Percentiles rank a stretch among this genome's conserved stretches.
Evolutionary conservation across 768 basidiomycete genomes (phyloP).

Genomic region (Tulasnella sp.): DNA sequence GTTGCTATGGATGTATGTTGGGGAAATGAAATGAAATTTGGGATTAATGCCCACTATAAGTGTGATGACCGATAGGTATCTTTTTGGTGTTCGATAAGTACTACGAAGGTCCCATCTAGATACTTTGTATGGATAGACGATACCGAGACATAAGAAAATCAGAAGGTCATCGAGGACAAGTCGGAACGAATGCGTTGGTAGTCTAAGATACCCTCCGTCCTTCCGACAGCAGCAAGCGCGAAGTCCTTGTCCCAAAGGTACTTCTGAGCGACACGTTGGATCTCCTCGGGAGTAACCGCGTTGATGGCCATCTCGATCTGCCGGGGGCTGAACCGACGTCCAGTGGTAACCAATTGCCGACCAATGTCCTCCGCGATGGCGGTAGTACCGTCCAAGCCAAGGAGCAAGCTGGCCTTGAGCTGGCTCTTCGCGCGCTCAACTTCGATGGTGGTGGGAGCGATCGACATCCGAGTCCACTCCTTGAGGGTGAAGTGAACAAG

Average conservation of each 20-base stretch:
- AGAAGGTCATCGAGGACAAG: constrained; percentile 45
- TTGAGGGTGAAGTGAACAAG: constrained; percentile 87
- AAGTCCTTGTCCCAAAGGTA: constrained; percentile 97
- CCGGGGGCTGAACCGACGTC: constrained; percentile 81
- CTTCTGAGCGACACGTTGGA: constrained; percentile 91
- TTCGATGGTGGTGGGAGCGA: constrained; percentile 75
- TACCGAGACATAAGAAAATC: constrained; percentile 26
- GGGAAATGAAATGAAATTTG: constrained; percentile 15
- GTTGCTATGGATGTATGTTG: constrained; percentile 42
- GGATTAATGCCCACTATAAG: constrained; percentile 9
- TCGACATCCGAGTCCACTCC: constrained; percentile 95
- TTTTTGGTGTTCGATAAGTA: constrained; percentile 18
- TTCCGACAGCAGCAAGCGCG: constrained; percentile 84
- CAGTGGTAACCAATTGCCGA: constrained; percentile 93
- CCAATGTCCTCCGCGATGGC: constrained; percentile 98
- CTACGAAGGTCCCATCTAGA: constrained; percentile 13
- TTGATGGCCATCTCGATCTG: constrained; percentile 94
- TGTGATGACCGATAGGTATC: constrained; percentile 12
- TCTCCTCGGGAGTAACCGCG: constrained; percentile 80
- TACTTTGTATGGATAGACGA: constrained; percentile 4
- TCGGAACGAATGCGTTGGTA: constrained; percentile 70
- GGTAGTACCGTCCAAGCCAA: constrained; percentile 91
- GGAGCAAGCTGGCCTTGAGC: constrained; percentile 88
- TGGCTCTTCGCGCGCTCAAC: constrained; percentile 98
- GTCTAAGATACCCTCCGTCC: constrained; percentile 87